Base-by-base conservation (phyloP, 108 stramenopile genomes). In the Bacterosira constricta region DNA sequence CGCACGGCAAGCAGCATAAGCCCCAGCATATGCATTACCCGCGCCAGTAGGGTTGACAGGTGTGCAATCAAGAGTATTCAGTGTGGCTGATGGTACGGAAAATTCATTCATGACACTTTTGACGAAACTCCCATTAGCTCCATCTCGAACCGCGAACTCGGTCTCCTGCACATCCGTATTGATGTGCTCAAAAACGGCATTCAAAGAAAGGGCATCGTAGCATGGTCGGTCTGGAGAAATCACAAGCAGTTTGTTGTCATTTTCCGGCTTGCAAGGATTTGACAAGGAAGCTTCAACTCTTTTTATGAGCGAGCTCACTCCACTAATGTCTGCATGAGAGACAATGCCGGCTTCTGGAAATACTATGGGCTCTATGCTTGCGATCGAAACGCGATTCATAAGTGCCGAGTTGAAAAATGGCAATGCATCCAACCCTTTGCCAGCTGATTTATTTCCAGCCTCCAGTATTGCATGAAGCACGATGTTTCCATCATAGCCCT, bases 21-120 rank as follows among this genome's bases (percentile, higher is more conserved):
- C 82, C 4, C 66, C 78, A 10, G 86, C 73, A 47, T 80, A 87
- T 0, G 83, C 83, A 65, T 87, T 87, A 26, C 81, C 86, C 12
- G 86, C 86, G 8, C 86, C 86, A 17, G 86, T 85, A 0, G 86
- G 86, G 31, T 87, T 83, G 35, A 83, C 44, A 17, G 78, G 81
- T 35, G 32, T 29, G 8, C 69, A 72, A 52, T 86, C 49, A 1
- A 44, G 6, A 12, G 86, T 84, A 18, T 26, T 18, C n/a, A 87
- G 57, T 35, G 69, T 67, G 7, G 86, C 81, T 0, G 83, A 37
- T 1, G 81, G 78, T 10, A 82, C 15, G 18, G 20, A n/a, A n/a
- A n/a, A n/a, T n/a, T n/a, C 3, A 1, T 39, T 45, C 18, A 34
- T 13, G 15, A 27, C 21, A 5, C 44, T 53, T n/a, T 78, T 60